Evolutionary conservation across 2,329 filamentous ascomycete species (phyloP).

Genomic region (Meredithiella fracta): DNA sequence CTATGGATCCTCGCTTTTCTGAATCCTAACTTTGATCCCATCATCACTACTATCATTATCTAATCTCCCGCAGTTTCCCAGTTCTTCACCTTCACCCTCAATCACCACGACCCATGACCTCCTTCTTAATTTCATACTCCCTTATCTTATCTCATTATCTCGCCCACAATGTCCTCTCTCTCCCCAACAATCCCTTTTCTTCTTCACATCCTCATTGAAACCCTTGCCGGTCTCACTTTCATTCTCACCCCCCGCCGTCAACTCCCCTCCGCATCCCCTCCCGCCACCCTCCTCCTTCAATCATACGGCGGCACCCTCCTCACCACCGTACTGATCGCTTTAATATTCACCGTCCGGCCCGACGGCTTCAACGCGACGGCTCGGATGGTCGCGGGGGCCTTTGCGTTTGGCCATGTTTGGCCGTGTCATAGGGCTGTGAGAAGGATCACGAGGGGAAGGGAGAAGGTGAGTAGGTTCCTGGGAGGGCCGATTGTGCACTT

Average conservation of each 20-base stretch:
- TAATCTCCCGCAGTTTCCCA: too few relatives aligned
- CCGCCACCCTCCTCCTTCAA: slow-evolving; percentile 28
- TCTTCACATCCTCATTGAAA: slow-evolving; percentile 25
- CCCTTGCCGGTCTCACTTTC: slow-evolving; percentile 30
- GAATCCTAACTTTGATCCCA: too few relatives aligned
- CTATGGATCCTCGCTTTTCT: too few relatives aligned
- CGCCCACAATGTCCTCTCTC: slow-evolving; percentile 12
- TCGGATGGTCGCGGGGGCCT: slow-evolving; percentile 23
- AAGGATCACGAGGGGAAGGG: slow-evolving; percentile 19
- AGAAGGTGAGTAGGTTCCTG: slow-evolving; percentile 18
- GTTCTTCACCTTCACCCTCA: too few relatives aligned
- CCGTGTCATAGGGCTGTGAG: slow-evolving; percentile 28
- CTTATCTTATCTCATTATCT: background rate
- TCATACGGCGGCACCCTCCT: slow-evolving; percentile 33
- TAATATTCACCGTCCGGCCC: slow-evolving; percentile 22
- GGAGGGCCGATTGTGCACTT: slow-evolving; percentile 33
- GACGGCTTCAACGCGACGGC: slow-evolving; percentile 20
- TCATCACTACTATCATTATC: too few relatives aligned
- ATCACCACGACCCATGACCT: too few relatives aligned
- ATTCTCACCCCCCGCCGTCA: slow-evolving; percentile 30
- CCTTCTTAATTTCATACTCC: too few relatives aligned
- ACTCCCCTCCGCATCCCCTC: slow-evolving; percentile 24
- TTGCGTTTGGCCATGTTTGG: slow-evolving; percentile 34
- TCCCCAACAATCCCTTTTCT: slow-evolving; percentile 22
- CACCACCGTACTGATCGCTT: slow-evolving; percentile 28